Evolutionary conservation across 1,139 yeast genomes (phyloP).

Genomic region (Yamadazyma taylorii): DNA sequence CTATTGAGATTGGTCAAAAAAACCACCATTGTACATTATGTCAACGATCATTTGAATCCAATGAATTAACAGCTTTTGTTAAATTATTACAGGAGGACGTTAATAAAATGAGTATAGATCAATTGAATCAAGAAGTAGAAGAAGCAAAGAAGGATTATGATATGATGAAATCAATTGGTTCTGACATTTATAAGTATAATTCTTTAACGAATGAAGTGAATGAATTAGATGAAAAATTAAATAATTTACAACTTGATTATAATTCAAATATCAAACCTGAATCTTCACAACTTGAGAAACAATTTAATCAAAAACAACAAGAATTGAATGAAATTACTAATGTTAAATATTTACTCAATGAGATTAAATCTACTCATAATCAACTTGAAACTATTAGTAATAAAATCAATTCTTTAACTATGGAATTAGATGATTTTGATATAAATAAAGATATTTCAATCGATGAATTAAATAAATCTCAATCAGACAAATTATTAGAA

Average conservation of each 20-base stretch:
- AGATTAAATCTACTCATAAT: conserved; percentile 17
- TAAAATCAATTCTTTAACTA: conserved; percentile 9
- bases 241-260: conserved; percentile 5
- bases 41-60: conserved; percentile 54
- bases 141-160: conserved; percentile 32
- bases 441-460: conserved; percentile 31
- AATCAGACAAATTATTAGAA: conserved; percentile 41
- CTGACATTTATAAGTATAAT: conserved; percentile 29
- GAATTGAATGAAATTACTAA: conserved; percentile 14
- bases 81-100: conserved; percentile 38
- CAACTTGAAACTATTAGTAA: conserved; percentile 14
- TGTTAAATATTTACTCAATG: conserved; percentile 10
- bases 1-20: conserved; percentile 58
- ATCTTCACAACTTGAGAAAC: conserved; percentile 9
- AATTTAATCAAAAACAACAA: conserved; percentile 10
- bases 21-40: conserved; percentile 65
- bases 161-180: conserved; percentile 25
- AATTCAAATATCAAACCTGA: neutral
- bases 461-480: conserved; percentile 33
- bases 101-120: conserved; percentile 35
- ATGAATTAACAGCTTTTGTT: conserved; percentile 32
- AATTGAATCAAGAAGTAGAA: conserved; percentile 35
- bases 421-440: conserved; percentile 46
- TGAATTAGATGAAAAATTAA: conserved; percentile 5
- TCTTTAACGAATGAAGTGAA: conserved; percentile 18